phyloP scores from a whole-genome alignment of 2,329 filamentous ascomycete genomes.

The Malbranchea cinnamomea region DNA sequence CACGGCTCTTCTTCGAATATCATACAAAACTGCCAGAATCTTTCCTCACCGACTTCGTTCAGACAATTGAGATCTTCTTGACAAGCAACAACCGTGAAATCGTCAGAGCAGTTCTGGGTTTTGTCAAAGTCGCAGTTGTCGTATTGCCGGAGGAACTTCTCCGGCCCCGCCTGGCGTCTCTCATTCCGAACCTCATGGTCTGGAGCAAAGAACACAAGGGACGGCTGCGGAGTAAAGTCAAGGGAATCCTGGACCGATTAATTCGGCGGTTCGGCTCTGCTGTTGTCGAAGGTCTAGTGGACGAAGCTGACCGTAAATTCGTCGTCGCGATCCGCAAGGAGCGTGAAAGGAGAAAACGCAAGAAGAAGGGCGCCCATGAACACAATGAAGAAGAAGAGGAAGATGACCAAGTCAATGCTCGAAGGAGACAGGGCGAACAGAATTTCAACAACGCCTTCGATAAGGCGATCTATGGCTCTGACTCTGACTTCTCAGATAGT shows the following conservation, averaged over 20 bases:
- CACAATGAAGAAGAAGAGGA: slow-evolving; percentile 34
- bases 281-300: slow-evolving; percentile 62
- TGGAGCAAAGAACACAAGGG: slow-evolving; percentile 99
- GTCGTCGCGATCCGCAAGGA: slow-evolving; percentile 92
- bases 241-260: slow-evolving; percentile 92
- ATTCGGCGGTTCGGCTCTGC: slow-evolving; percentile 81
- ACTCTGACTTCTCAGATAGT: slow-evolving; percentile 43
- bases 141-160: slow-evolving; percentile 67
- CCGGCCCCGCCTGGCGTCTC: slow-evolving; percentile 55
- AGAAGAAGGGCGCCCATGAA: slow-evolving; percentile 56
- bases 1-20: slow-evolving; percentile 88
- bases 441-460: slow-evolving; percentile 87
- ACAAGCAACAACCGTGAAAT: slow-evolving; percentile 96
- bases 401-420: slow-evolving; percentile 7
- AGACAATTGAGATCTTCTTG: slow-evolving; percentile 91
- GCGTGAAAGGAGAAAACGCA: slow-evolving; percentile 77
- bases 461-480: slow-evolving; percentile 82
- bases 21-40: slow-evolving; percentile 51
- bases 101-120: slow-evolving; percentile 83
- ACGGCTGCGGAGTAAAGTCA: slow-evolving; percentile 91
- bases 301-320: slow-evolving; percentile 75
- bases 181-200: slow-evolving; percentile 81
- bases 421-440: slow-evolving; percentile 14
- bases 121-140: slow-evolving; percentile 91
- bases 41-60: slow-evolving; percentile 68